A percentile compares a stretch with the other conserved stretches of the same genome.
Conservation (phyloP, 2,329 filamentous ascomycete genomes). For the Aschersonia sp. region DNA sequence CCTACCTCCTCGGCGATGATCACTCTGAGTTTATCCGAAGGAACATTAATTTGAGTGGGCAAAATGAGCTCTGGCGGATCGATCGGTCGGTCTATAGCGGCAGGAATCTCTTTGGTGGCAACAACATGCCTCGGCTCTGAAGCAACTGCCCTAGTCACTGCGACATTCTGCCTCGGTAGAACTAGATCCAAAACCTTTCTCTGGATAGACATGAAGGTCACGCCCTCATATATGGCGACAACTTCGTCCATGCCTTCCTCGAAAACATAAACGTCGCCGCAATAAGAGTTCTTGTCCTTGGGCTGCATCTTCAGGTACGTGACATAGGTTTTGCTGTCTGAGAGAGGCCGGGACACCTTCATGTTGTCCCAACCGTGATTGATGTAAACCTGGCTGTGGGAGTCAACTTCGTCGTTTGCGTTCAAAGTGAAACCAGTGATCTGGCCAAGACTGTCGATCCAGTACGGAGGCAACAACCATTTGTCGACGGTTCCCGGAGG, state of each 20-base stretch:
- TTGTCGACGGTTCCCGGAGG: slow-evolving; percentile 21
- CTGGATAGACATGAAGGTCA: slow-evolving; percentile 48
- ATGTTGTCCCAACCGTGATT: slow-evolving; percentile 42
- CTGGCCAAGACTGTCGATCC: slow-evolving; percentile 44
- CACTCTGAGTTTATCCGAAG: not conserved
- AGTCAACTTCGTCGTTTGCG: slow-evolving; percentile 38
- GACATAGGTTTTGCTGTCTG: slow-evolving; percentile 20
- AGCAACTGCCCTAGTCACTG: not conserved
- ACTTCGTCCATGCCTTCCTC: not conserved
- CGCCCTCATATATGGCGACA: slow-evolving; percentile 2
- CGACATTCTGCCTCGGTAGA: slow-evolving; percentile 25
- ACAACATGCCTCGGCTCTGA: not conserved
- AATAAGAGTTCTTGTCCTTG: not conserved
- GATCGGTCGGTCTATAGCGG: not conserved
- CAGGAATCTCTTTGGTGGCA: not conserved
- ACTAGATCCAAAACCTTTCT: slow-evolving; percentile 53
- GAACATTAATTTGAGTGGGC: not conserved
- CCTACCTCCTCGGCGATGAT: slow-evolving; percentile 6
- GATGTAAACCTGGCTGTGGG: slow-evolving; percentile 39
- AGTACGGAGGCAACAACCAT: slow-evolving; percentile 34
- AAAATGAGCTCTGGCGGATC: not conserved
- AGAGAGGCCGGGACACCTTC: not conserved
- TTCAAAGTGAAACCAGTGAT: slow-evolving; percentile 49
- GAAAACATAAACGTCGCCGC: not conserved
- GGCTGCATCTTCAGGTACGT: slow-evolving; percentile 23